Evolutionary conservation across 1,284 basidiomycete species (phyloP).

Genomic region (Cryptococcus sp.): DNA sequence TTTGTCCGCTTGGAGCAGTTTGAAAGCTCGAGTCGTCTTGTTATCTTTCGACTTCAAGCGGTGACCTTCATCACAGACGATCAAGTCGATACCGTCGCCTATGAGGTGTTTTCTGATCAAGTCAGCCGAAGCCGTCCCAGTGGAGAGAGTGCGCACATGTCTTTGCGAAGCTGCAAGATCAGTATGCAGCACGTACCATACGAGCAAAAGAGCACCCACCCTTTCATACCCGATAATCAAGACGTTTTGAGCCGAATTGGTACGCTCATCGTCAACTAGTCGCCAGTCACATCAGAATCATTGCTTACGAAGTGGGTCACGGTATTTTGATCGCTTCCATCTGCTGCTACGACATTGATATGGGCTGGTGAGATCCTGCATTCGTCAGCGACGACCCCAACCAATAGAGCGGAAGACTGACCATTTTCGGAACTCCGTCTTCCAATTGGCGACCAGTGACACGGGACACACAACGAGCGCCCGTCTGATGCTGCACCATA

Average conservation of each 20-base stretch:
- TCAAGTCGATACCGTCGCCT: constrained; percentile 64
- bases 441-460: constrained; percentile 94
- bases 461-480: constrained; percentile 92
- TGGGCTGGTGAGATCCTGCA: constrained; percentile 10
- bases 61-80: constrained; percentile 97
- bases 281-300: constrained; percentile 18
- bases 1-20: constrained; percentile 65
- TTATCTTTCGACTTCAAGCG: constrained; percentile 82
- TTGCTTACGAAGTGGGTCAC: constrained; percentile 73
- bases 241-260: constrained; percentile 67
- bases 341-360: constrained; percentile 64
- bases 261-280: constrained; percentile 18
- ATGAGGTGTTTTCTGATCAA: constrained; percentile 42
- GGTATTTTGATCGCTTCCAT: constrained; percentile 64
- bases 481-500: constrained; percentile 55
- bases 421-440: constrained; percentile 93
- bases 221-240: constrained; percentile 93
- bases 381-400: neutral
- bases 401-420: constrained; percentile 24
- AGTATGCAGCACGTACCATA: neutral
- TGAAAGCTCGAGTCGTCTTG: constrained; percentile 87
- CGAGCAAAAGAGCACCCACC: no score
- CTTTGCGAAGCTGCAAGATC: constrained; percentile 58
- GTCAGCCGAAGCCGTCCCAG: constrained; percentile 4
- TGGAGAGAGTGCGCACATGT: constrained; percentile 55